Evolutionary conservation across 768 basidiomycete genomes (phyloP), one percentile per base, ranked within the genome.

Genomic region (Pulveroboletus sp.): DNA sequence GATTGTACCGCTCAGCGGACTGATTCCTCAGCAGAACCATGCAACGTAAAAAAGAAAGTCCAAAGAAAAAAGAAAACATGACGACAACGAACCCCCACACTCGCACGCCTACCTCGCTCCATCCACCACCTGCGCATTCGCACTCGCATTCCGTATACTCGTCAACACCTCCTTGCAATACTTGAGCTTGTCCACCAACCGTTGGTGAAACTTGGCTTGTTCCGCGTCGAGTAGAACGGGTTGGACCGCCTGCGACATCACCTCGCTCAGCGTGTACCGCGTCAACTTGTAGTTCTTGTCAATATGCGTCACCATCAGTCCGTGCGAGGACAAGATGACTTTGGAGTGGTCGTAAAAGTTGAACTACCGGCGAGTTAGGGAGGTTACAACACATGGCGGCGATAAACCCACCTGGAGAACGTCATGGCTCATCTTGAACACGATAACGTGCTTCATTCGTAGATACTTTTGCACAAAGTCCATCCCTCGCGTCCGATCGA

Each of bases 271-370:
- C 29, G 81, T 76, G 75, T 81, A 87, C 34, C 84, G 82, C 36
- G 84, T 83, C 65, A 94, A 69, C 47, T 77, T 76, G 72, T 92
- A 89, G 58, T 84, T 78, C 75, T 91, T 92, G 78, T 94, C 91
- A 60, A 97, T 94, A 67, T 94, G 85, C 4, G 93, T 91, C 41
- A 98, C 76, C 13, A 84, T 68, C 12, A 85, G 74, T 3, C 90
- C 94, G 23, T 84, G 75, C 1, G 84, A 81, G 16, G 92, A 91
- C 43, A 99, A 74, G 49, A 99, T 84, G 51, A 98, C 72, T 67
- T 99, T 98, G 35, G 90, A 87, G 72, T 99, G 97, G 70, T 98
- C 97, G 67, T 90, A 91, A 68, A 97, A 98, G 75, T 98, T 99
- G 79, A 97, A 97, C 95, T 98, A 27, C 19, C n/a, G n/a, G n/a